Evolutionary conservation across 139 green algal species (phyloP), one percentile per base, ranked within the genome.

Genomic region (Micractinium conductrix): DNA sequence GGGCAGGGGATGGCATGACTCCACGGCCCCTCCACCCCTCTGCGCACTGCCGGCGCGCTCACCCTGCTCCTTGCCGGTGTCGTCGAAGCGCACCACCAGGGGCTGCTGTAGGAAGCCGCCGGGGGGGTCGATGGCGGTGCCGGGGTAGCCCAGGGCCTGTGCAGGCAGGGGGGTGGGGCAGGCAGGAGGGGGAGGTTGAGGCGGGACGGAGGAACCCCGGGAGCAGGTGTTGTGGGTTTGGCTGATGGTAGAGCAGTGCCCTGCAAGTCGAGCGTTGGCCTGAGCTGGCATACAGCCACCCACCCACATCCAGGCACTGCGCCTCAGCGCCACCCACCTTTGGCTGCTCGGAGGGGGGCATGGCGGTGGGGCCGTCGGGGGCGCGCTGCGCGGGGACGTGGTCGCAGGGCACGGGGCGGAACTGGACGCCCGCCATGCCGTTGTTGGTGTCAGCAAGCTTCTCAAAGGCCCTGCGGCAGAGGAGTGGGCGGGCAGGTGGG

Each of bases 41-140:
- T 16, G 26, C 53, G 19, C 53, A 30, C 48, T 24, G 12, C 10
- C 48, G 12, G 12, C 10, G 43, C 65, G 30, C 84, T 71, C 78
- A 81, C 75, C 84, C 60, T 88, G 84, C 33, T 48, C 33, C 3
- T 22, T 44, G 19, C 84, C 84, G 10, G 33, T 38, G 38, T 58
- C 33, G 78, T 88, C 84, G 37, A 85, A 85, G 58, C 84, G 65
- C 84, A 48, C 48, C 35, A 88, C 84, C 42, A 88, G 62, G 35
- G 62, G 80, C 26, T 78, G 37, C 37, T 53, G 21, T 19, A 5
- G 26, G 17, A 72, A 26, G 35, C 58, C 55, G 55, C 26, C 44
- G 45, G 16, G 48, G n/a, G 74, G 72, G 45, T 45, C 38, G 38
- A 53, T 78, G 40, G 72, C 45, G 55, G n/a, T 78, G 74, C 63